These are phyloP conservation scores for Cyanidiococcus yangmingshanensis DNA, from an alignment of 23 red algal species.

Conservation along the genomic window DNA sequence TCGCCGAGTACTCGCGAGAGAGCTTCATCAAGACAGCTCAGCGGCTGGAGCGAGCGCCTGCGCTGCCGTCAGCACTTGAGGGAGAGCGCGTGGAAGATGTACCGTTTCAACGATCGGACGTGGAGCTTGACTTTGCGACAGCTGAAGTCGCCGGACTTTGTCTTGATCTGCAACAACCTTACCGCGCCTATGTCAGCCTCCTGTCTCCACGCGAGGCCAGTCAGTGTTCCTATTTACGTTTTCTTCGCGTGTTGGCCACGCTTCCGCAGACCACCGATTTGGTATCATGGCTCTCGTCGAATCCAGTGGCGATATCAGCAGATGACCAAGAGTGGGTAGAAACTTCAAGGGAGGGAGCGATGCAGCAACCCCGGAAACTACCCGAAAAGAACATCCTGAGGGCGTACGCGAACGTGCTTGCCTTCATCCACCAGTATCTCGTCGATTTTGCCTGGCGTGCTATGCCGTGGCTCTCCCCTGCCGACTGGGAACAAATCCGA, in stretches of 20 bases:
- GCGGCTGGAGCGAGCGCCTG: background rate
- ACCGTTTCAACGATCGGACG: background rate
- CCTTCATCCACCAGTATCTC: background rate
- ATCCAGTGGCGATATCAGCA: background rate
- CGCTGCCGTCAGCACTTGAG: background rate
- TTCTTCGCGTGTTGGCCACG: background rate
- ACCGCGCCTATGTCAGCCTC: background rate
- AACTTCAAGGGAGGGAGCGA: background rate
- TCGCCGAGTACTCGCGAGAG: background rate
- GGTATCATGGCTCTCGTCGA: background rate
- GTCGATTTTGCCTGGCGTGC: conserved; percentile 9
- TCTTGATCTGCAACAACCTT: background rate
- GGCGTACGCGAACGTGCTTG: background rate
- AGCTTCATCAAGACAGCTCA: background rate
- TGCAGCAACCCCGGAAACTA: background rate
- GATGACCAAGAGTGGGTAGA: background rate
- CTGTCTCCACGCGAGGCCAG: background rate
- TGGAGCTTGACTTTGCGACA: background rate
- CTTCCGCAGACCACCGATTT: background rate
- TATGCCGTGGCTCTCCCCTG: background rate
- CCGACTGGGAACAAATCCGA: background rate
- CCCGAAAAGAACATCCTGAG: background rate
- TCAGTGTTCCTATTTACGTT: background rate
- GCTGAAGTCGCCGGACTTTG: background rate
- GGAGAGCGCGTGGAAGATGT: background rate